Base-by-base conservation (phyloP, 108 stramenopile species). In the Cyclotella cryptica region DNA sequence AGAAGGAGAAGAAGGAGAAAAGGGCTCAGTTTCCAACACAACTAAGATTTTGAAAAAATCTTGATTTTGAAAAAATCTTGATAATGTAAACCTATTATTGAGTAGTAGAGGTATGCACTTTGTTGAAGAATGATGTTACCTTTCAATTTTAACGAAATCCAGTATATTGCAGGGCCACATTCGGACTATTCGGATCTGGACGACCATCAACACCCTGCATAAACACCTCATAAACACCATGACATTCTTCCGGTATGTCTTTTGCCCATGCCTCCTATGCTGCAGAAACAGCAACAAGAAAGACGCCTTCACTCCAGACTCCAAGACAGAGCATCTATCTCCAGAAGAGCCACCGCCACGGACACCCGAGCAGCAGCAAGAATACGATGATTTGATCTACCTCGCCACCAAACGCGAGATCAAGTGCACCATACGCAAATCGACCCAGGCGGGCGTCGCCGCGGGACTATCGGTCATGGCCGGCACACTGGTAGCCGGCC, bases 401-500 rank as follows among this genome's bases (percentile, higher is more conserved):
- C 35, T 79, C 1, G 78, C 78, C 43, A 44, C 27, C 21, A 70
- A 70, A 51, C 63, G 71, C 29, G 78, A 79, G 51, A 79, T 79
- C 29, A 54, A 42, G 45, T 71, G 71, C 21, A 79, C 78, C n/a
- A 79, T 79, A 27, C 63, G 65, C 14, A 79, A 24, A 28, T 59
- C 70, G 10, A 79, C 78, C 5, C 62, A 79, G 41, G 78, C 78
- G 15, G 78, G 78, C 35, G 15, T 79, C 18, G 78, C 72, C 2
- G 78, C 78, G 10, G 78, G 78, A 42, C 62, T 79, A 28, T 72
- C 65, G 10, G 78, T 79, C 42, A 79, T 79, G 78, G 78, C 64
- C 26, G 78, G 78, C 3, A 71, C 69, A 21, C 45, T 79, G 2
- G 78, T 79, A 1, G 72, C 78, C 21, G 78, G 78, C 39, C 78